Conservation (phyloP, 1,139 yeast species). For the Kodamaea sp. region DNA sequence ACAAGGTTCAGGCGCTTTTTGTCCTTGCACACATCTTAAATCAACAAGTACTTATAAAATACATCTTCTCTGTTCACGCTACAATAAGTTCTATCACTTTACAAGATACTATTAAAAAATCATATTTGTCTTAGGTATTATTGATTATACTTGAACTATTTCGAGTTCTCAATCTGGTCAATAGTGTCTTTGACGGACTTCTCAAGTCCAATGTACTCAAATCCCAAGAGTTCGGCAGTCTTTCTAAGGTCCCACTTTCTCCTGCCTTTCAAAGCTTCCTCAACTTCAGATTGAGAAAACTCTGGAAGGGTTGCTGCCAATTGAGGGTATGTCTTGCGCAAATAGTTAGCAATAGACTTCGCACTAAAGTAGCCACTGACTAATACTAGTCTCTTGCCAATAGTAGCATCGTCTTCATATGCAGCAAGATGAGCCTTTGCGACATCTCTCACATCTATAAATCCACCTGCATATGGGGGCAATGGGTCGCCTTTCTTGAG, state of each 20-base stretch:
- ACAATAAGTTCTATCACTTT: no score
- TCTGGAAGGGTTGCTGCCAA: slow-evolving; percentile 24
- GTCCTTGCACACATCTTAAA: no score
- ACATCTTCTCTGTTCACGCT: no score
- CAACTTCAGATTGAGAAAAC: slow-evolving; percentile 26
- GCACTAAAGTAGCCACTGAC: slow-evolving; percentile 19
- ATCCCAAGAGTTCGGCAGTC: slow-evolving; percentile 35
- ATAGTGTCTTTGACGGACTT: no score
- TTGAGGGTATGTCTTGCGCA: slow-evolving; percentile 26
- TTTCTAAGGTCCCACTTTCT: slow-evolving; percentile 18
- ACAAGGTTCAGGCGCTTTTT: no score
- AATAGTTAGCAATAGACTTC: slow-evolving; percentile 20
- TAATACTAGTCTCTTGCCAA: slow-evolving; percentile 13
- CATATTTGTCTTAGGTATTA: no score
- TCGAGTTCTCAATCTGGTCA: no score
- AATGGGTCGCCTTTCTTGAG: slow-evolving; percentile 15
- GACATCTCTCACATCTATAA: slow-evolving; percentile 18
- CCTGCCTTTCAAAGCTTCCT: slow-evolving; percentile 7
- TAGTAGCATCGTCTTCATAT: slow-evolving; percentile 11
- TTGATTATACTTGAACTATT: no score
- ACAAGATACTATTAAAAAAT: no score
- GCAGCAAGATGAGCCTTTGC: slow-evolving; percentile 16
- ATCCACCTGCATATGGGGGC: slow-evolving; percentile 14
- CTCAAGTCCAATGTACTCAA: slow-evolving; percentile 36
- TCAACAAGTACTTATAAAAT: no score